phyloP scores from a whole-genome alignment of 2,329 filamentous ascomycete genomes.

The Penicillium sp. region DNA sequence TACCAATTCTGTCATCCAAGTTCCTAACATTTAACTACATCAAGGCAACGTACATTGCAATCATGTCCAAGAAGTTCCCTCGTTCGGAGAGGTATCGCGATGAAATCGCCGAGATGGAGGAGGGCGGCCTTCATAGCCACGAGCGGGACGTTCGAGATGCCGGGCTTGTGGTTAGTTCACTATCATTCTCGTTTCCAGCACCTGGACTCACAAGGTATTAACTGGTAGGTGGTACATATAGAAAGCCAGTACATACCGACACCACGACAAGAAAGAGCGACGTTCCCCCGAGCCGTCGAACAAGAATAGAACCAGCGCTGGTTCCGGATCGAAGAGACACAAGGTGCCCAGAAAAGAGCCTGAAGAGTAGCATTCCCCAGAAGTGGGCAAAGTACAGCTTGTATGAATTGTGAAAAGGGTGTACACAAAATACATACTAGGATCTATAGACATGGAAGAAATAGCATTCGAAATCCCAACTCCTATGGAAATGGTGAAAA shows the following conservation, averaged over 20 bases:
- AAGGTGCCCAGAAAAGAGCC: slow-evolving; percentile 3
- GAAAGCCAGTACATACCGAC: not conserved
- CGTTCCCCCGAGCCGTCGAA: slow-evolving; percentile 18
- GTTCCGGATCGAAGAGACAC: slow-evolving; percentile 18
- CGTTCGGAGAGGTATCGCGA: slow-evolving; percentile 3
- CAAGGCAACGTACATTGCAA: not conserved
- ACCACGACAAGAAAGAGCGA: slow-evolving; percentile 4
- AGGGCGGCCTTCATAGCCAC: slow-evolving; percentile 5
- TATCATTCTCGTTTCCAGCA: not conserved
- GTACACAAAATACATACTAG: not conserved
- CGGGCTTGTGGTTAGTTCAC: not conserved
- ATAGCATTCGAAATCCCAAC: not conserved
- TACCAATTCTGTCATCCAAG: not conserved
- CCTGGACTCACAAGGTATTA: too few species aligned
- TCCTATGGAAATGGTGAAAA: not conserved
- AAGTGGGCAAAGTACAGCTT: not conserved
- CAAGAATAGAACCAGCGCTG: slow-evolving; percentile 8
- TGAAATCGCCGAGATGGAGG: slow-evolving; percentile 10
- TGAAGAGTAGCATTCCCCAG: not conserved
- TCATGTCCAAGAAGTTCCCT: slow-evolving; percentile 7
- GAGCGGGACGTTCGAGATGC: not conserved
- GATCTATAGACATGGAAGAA: not conserved
- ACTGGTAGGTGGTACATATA: not conserved
- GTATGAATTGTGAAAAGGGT: not conserved
- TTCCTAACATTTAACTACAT: not conserved